These are phyloP conservation scores for Puccinia novopanici DNA, from an alignment of 1,284 basidiomycete species.

Conservation along the genomic window DNA sequence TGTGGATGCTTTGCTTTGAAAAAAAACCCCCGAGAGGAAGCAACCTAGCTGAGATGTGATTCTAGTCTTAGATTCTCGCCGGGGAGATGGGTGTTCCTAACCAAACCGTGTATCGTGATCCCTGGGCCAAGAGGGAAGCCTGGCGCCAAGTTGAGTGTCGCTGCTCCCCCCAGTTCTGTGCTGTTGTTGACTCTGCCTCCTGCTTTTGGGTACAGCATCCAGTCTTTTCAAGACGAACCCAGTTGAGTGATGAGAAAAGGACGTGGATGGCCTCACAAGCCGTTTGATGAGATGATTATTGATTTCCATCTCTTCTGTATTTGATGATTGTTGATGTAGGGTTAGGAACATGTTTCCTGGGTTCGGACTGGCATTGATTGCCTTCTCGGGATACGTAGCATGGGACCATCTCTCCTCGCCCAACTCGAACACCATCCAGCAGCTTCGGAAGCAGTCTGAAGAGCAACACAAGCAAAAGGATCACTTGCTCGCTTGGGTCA, in stretches of 20 bases:
- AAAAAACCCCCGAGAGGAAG: too few relatives aligned
- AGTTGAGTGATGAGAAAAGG: too few relatives aligned
- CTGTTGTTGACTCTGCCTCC: too few relatives aligned
- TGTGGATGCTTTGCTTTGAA: too few relatives aligned
- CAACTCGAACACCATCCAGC: constrained; percentile 40
- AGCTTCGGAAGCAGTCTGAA: constrained; percentile 33
- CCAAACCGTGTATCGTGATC: constrained; percentile 64
- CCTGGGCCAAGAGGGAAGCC: constrained; percentile 89
- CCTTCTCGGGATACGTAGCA: constrained; percentile 81
- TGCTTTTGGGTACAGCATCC: constrained; percentile 27
- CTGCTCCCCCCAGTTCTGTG: too few relatives aligned
- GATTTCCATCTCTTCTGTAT: not conserved
- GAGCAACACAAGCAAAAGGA: constrained; percentile 37
- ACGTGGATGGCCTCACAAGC: too few relatives aligned
- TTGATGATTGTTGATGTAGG: not conserved
- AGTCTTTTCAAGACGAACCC: constrained; percentile 44
- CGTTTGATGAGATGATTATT: too few relatives aligned
- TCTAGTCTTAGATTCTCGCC: too few relatives aligned
- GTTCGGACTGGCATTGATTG: constrained; percentile 83
- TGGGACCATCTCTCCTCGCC: constrained; percentile 45
- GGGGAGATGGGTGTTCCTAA: constrained; percentile 14
- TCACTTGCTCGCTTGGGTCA: constrained; percentile 12
- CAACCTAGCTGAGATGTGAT: too few relatives aligned
- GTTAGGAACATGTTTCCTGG: constrained; percentile 72
- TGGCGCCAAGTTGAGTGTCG: constrained; percentile 75